Base-by-base conservation (phyloP, 495 filamentous ascomycete genomes). In the Xylaria grammica region DNA sequence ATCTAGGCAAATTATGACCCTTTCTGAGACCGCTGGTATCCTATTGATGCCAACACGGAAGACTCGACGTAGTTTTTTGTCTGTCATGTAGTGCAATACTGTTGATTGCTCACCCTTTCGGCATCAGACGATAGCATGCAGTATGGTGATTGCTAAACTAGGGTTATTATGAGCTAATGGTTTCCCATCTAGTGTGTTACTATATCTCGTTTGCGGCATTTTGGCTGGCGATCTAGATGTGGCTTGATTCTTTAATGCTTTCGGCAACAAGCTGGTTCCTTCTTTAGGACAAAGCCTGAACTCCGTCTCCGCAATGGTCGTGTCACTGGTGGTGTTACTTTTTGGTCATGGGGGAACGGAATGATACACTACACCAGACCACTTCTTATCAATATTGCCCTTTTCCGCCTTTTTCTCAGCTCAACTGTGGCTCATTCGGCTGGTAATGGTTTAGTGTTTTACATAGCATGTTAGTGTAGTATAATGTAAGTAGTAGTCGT, bases 1-100 rank as follows among this genome's bases (percentile, higher is more conserved):
- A 59, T 46, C 11, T 42, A 42, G 56, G 56, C 56, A 44, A 59
- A 59, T 48, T 59, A 27, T 36, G 56, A 34, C 42, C 40, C 42
- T 59, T 59, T 9, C 11, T 32, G 29, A n/a, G n/a, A n/a, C n/a
- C n/a, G n/a, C 15, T 46, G 56, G 42, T 24, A 59, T 48, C 19
- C 11, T 10, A 19, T 45, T 29, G 54, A 8, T 22, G 20, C 5
- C 40, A 42, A 42, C 7, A 7, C 17, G 17, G 7, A 24, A 48
- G 34, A 17, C 26, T 20, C 40, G 27, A 9, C 27, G 24, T 15
- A 13, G 34, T 26, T 32, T 22, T 4, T 8, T 22, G 13, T 4
- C 7, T 6, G 32, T 13, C 42, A 48, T 4, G 56, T 48, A 59
- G 40, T 17, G 40, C 40, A 6, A 42, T 27, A 36, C 42, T 17